phyloP scores from a whole-genome alignment of 306 rosid species.

The Hylodesmum podocarpum region DNA sequence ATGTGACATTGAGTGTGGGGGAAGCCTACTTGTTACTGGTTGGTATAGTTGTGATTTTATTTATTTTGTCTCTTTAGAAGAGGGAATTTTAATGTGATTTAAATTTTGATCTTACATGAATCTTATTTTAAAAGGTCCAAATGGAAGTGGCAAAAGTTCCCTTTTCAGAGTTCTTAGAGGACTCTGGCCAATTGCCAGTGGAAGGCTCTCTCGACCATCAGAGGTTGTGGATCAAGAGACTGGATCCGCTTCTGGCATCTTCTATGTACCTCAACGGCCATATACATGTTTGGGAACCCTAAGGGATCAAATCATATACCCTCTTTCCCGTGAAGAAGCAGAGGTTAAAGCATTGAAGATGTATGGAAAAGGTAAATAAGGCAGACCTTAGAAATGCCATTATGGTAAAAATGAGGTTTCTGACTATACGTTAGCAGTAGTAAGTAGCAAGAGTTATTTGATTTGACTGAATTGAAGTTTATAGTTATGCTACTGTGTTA shows the following conservation, averaged over 20 bases:
- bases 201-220: slow-evolving; percentile 64
- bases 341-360: slow-evolving; percentile 55
- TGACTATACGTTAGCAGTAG: not conserved
- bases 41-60: slow-evolving; percentile 30
- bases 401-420: slow-evolving; percentile 5
- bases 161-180: slow-evolving; percentile 86
- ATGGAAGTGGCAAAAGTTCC: slow-evolving; percentile 92
- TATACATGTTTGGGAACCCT: slow-evolving; percentile 88
- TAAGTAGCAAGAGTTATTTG: not conserved
- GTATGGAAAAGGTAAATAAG: slow-evolving; percentile 53
- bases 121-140: slow-evolving; percentile 61
- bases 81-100: slow-evolving; percentile 7
- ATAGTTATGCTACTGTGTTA: not conserved
- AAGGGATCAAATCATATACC: slow-evolving; percentile 92
- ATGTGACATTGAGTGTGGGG: slow-evolving; percentile 61
- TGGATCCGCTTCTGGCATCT: slow-evolving; percentile 60
- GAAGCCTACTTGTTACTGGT: slow-evolving; percentile 88
- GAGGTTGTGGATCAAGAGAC: slow-evolving; percentile 44
- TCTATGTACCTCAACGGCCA: slow-evolving; percentile 90
- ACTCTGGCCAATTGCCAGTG: slow-evolving; percentile 79
- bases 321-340: slow-evolving; percentile 76
- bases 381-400: slow-evolving; percentile 1
- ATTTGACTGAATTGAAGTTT: not conserved
- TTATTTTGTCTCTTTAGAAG: not conserved
- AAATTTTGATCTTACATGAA: slow-evolving; percentile 13